Evolutionary conservation across 768 basidiomycete genomes (phyloP).

Genomic region (Boletus edulis): DNA sequence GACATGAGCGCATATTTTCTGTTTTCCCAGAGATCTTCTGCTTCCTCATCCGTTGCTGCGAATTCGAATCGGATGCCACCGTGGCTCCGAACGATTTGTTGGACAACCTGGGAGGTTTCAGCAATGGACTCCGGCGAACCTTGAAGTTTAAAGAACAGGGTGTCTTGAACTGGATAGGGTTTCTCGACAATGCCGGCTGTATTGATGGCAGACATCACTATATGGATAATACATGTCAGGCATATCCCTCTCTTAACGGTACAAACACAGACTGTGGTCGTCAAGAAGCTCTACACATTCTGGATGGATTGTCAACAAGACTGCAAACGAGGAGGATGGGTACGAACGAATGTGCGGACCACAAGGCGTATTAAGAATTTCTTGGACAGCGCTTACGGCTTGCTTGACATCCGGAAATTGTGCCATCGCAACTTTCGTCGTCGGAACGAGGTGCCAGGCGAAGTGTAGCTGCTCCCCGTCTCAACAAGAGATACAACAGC

Average conservation of each 20-base stretch:
- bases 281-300: conserved; percentile 91
- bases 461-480: conserved; percentile 58
- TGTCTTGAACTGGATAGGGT: conserved; percentile 69
- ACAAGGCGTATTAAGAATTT: conserved; percentile 66
- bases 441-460: conserved; percentile 82
- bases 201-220: conserved; percentile 81
- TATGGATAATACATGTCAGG: neutral
- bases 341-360: conserved; percentile 72
- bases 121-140: conserved; percentile 62
- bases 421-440: conserved; percentile 84
- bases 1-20: conserved; percentile 82
- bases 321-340: neutral
- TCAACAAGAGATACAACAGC: neutral
- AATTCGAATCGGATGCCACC: conserved; percentile 69
- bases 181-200: conserved; percentile 55
- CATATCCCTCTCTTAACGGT: neutral
- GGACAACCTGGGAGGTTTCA: conserved; percentile 56
- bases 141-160: conserved; percentile 91
- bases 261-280: conserved; percentile 51
- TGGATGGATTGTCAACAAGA: conserved; percentile 22
- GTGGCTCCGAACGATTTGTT: conserved; percentile 63
- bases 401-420: conserved; percentile 78
- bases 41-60: conserved; percentile 72
- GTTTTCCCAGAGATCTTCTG: conserved; percentile 77
- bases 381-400: conserved; percentile 80